phyloP scores from a whole-genome alignment of 805 yeast genomes.

The Saccharomycopsis amapae region DNA sequence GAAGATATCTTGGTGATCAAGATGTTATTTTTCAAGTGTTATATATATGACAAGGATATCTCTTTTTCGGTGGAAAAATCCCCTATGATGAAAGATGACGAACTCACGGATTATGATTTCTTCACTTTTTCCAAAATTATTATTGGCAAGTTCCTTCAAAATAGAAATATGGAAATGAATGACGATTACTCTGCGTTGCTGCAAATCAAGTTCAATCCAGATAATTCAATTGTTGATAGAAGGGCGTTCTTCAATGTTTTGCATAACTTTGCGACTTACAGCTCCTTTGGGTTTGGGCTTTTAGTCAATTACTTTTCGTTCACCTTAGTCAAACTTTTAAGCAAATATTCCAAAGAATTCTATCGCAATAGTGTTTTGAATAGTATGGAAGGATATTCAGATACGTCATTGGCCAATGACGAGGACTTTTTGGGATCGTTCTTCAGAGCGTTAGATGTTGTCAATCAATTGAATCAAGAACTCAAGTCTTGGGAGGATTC shows the following conservation, averaged over 20 bases:
- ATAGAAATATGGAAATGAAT: neutral
- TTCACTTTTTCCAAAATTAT: neutral
- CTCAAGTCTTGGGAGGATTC: slow-evolving; percentile 13
- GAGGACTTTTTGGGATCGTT: slow-evolving; percentile 6
- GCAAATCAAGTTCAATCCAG: neutral
- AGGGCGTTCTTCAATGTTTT: neutral
- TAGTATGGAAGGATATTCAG: neutral
- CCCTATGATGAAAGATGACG: slow-evolving; percentile 1
- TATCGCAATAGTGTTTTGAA: slow-evolving; percentile 4
- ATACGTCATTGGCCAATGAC: neutral
- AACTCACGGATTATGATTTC: slow-evolving; percentile 1
- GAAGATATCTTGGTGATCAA: neutral
- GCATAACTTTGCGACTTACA: slow-evolving; percentile 5
- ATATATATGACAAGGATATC: slow-evolving; percentile 11
- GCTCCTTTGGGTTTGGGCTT: slow-evolving; percentile 2
- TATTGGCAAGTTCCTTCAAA: neutral
- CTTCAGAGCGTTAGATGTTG: slow-evolving; percentile 6
- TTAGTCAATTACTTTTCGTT: slow-evolving; percentile 3
- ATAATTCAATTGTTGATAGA: neutral
- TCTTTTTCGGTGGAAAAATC: slow-evolving; percentile 9
- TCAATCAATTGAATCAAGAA: slow-evolving; percentile 8
- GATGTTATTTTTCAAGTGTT: slow-evolving; percentile 11
- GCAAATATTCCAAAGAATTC: slow-evolving; percentile 1
- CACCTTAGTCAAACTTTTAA: slow-evolving; percentile 1
- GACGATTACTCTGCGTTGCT: neutral